Percentiles rank a stretch among this genome's conserved stretches.
phyloP scores from a whole-genome alignment of 2,329 filamentous ascomycete species.

The Sclerotinia nivalis region DNA sequence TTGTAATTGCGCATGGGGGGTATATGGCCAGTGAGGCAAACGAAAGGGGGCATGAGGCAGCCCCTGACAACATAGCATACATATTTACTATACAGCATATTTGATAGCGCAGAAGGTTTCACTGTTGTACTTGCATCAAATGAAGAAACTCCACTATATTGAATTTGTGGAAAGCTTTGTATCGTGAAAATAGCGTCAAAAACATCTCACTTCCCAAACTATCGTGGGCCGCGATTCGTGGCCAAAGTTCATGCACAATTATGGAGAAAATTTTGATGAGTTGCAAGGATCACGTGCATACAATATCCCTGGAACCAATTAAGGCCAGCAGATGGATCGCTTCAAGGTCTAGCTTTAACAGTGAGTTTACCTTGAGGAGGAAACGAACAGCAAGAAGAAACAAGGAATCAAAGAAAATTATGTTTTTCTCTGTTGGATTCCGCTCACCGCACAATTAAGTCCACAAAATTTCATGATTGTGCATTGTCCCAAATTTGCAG shows the following conservation, averaged over 20 bases:
- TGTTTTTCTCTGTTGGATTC: neutral
- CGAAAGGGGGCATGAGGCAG: neutral
- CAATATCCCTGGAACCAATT: neutral
- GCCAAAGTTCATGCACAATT: conserved; percentile 15
- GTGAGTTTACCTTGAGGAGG: conserved; percentile 2
- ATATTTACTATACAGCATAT: neutral
- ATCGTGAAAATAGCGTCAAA: conserved; percentile 2
- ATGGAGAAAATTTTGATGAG: neutral
- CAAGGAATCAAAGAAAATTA: conserved; percentile 23
- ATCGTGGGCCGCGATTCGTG: neutral
- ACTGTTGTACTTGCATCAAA: conserved; percentile 16
- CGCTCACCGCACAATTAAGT: conserved; percentile 21
- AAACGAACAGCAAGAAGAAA: conserved; percentile 14
- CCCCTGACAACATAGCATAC: conserved; percentile 11
- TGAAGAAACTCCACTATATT: conserved; percentile 3
- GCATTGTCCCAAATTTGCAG: conserved; percentile 11
- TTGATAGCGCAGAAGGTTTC: conserved; percentile 13
- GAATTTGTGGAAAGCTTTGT: conserved; percentile 16
- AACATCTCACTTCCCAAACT: conserved; percentile 19
- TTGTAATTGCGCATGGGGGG: conserved; percentile 11
- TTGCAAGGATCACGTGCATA: conserved; percentile 13
- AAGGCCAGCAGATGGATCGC: neutral
- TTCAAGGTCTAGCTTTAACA: conserved; percentile 17
- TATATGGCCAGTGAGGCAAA: neutral
- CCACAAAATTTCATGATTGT: conserved; percentile 11